phyloP scores from a whole-genome alignment of 1,284 basidiomycete genomes.

The Malassezia psittaci region DNA sequence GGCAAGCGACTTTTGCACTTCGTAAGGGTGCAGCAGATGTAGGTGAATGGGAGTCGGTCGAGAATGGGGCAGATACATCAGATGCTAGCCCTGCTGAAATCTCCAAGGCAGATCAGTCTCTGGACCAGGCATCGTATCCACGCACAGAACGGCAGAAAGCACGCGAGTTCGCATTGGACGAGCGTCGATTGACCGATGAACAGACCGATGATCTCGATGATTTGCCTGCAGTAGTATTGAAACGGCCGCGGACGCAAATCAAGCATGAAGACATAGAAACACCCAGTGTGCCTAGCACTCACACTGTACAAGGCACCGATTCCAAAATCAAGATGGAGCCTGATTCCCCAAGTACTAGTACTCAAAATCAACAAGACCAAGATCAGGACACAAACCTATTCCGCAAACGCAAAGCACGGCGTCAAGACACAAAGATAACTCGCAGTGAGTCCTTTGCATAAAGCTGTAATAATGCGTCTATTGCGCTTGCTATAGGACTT shows the following conservation, averaged over 20 bases:
- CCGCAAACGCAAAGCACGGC: slow-evolving; percentile 13
- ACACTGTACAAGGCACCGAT: background rate
- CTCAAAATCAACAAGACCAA: background rate
- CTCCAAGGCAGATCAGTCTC: background rate
- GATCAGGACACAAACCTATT: slow-evolving; percentile 3
- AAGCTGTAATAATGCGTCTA: background rate
- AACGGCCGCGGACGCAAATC: slow-evolving; percentile 20
- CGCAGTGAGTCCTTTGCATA: background rate
- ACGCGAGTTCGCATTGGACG: slow-evolving; percentile 26
- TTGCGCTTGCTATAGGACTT: too few species aligned
- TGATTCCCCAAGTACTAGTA: background rate
- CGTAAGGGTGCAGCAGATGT: slow-evolving; percentile 60
- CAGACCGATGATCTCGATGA: slow-evolving; percentile 20
- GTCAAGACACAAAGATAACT: slow-evolving; percentile 3
- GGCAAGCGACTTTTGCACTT: slow-evolving; percentile 52
- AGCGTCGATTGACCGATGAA: slow-evolving; percentile 6
- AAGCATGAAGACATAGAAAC: background rate
- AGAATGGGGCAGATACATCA: slow-evolving; percentile 42
- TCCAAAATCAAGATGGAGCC: background rate
- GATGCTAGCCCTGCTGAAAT: background rate
- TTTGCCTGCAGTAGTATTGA: slow-evolving; percentile 23
- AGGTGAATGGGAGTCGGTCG: slow-evolving; percentile 74
- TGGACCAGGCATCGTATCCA: background rate
- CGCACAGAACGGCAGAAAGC: slow-evolving; percentile 24
- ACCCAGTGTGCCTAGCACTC: background rate